Percentiles rank a stretch among this genome's conserved stretches.
phyloP scores from a whole-genome alignment of 805 yeast genomes.

The Pichia nanzhaoensis region DNA sequence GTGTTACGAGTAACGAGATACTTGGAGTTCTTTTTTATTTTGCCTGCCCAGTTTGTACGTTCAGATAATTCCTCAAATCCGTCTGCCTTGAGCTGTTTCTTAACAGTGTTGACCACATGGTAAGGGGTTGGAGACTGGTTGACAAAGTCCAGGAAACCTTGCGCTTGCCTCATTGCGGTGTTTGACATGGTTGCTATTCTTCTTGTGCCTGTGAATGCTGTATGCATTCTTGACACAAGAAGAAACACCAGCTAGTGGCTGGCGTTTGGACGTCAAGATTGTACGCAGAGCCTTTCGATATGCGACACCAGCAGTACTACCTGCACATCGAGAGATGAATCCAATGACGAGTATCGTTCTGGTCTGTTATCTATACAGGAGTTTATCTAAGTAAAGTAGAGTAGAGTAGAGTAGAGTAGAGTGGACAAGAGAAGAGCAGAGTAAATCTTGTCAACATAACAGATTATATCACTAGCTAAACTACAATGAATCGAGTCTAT shows the following conservation, averaged over 20 bases:
- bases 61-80: constrained; percentile 76
- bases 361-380: too few relatives aligned
- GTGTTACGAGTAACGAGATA: constrained; percentile 87
- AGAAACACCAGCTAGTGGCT: background rate
- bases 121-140: constrained; percentile 90
- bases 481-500: constrained; percentile 85
- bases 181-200: constrained; percentile 9
- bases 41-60: constrained; percentile 59
- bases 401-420: too few relatives aligned
- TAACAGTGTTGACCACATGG: constrained; percentile 74
- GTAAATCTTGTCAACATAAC: background rate
- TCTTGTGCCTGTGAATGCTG: too few relatives aligned
- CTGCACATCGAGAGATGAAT: too few relatives aligned
- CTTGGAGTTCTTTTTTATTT: constrained; percentile 48
- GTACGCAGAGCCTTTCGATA: background rate
- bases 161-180: constrained; percentile 33
- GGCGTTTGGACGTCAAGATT: background rate
- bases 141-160: constrained; percentile 68
- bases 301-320: background rate
- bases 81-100: constrained; percentile 43
- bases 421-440: background rate
- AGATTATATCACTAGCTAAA: background rate
- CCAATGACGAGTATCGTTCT: too few relatives aligned
- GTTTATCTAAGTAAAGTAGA: too few relatives aligned
- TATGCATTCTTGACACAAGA: too few relatives aligned